Base-by-base conservation (phyloP, 2,329 filamentous ascomycete genomes). In the Thielaviopsis euricoi region DNA sequence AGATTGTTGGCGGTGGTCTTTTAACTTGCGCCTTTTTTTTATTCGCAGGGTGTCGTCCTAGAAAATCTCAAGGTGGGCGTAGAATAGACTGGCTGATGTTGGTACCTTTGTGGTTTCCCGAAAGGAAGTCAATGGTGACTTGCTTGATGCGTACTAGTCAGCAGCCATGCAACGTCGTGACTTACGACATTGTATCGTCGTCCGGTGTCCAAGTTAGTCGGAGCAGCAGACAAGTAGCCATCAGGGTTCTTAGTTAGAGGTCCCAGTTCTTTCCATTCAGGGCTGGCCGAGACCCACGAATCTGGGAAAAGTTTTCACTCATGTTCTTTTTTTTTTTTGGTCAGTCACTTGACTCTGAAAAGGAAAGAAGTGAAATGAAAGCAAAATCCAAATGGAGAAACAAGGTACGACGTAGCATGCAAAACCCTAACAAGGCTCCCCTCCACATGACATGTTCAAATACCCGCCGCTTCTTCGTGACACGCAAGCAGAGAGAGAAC, bases 171-270 rank as follows among this genome's bases (percentile, higher is more conserved):
- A 10, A 43, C 17, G 37, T 4, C 17, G 37, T 43, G 15, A 40
- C 13, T 29, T 33, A 26, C 17, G 10, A 17, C 23, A 13, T 52
- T n/a, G 15, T 52, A 19, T 15, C 17, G 17, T 48, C 17, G 29
- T n/a, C 21, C 25, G 13, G 19, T 48, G 53, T 17, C 22, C n/a
- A 15, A 55, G 22, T 4, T 55, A 19, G 43, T 17, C 15, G 37
- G 37, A 6, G 2, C 13, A 43, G 6, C 37, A 43, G 13, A 15
- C 37, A 23, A 25, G 37, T 43, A 22, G 40, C 40, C 53, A 55
- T 55, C 53, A 55, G 25, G 53, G 53, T 55, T 46, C 53, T 55
- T 55, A 40, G 21, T 17, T 37, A 46, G 13, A 46, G 13, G 49
- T n/a, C 53, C 25, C n/a, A 7, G 29, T 15, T 37, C 15, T 43